phyloP scores from a whole-genome alignment of 768 basidiomycete genomes.

The Boletellus sp. region DNA sequence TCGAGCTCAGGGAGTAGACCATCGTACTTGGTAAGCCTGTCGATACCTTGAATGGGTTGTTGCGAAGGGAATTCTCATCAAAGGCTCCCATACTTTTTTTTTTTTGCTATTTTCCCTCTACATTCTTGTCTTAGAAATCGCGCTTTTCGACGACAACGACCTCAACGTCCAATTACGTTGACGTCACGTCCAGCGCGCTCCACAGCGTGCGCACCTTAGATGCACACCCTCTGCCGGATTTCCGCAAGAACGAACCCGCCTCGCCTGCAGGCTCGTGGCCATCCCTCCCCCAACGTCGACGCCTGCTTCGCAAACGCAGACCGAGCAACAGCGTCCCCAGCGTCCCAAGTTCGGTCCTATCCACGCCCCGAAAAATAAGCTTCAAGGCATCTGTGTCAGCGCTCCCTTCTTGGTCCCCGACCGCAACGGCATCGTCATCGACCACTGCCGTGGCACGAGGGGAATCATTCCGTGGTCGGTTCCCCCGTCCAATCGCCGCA shows the following conservation, averaged over 20 bases:
- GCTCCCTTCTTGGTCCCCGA: neutral
- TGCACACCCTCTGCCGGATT: conserved; percentile 3
- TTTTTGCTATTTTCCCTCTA: neutral
- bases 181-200: conserved; percentile 2
- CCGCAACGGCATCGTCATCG: conserved; percentile 1
- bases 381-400: neutral
- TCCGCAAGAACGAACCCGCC: neutral
- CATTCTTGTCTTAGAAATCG: conserved; percentile 22
- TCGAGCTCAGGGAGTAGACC: neutral
- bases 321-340: conserved; percentile 5
- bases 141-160: conserved; percentile 36
- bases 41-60: neutral
- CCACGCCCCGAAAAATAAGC: conserved; percentile 11
- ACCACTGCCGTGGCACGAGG: neutral
- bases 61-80: neutral
- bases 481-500: neutral
- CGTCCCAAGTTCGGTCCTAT: conserved; percentile 4
- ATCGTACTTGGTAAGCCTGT: conserved; percentile 15
- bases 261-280: conserved; percentile 24
- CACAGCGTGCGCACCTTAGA: conserved; percentile 1
- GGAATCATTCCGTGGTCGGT: conserved; percentile 4
- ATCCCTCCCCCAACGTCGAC: conserved; percentile 21
- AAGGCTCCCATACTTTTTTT: neutral
- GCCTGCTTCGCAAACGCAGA: conserved; percentile 30
- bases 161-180: conserved; percentile 32